These are phyloP conservation scores for Capsicum rhomboideum DNA, from an alignment of 257 asterid genomes.

Conservation along the genomic window DNA sequence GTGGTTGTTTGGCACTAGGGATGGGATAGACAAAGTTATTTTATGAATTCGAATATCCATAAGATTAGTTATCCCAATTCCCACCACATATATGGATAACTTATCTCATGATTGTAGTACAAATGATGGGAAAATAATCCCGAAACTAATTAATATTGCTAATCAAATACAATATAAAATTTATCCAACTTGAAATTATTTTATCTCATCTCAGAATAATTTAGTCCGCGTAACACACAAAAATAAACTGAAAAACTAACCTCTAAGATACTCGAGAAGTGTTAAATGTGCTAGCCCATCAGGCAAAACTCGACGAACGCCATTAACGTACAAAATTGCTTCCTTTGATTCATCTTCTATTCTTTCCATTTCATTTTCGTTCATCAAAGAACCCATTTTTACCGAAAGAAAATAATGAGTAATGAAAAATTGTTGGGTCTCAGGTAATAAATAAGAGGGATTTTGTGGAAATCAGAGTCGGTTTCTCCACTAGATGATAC, in stretches of 20 bases:
- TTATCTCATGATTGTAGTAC: too few relatives aligned
- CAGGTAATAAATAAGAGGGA: background rate
- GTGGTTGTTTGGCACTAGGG: too few relatives aligned
- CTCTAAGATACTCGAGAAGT: slow-evolving; percentile 93
- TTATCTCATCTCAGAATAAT: too few relatives aligned
- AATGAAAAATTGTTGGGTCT: background rate
- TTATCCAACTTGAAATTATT: too few relatives aligned
- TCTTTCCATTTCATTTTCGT: slow-evolving; percentile 10
- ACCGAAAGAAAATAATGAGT: background rate
- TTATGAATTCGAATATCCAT: too few relatives aligned
- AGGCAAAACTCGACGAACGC: slow-evolving; percentile 76
- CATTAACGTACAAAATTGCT: slow-evolving; percentile 75
- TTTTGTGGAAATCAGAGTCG: background rate
- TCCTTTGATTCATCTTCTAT: slow-evolving; percentile 34
- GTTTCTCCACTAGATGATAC: background rate
- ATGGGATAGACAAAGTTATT: too few relatives aligned
- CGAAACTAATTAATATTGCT: too few relatives aligned
- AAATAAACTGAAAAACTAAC: slow-evolving; percentile 16
- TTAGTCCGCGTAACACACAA: too few relatives aligned
- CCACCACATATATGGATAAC: too few relatives aligned
- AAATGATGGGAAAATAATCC: too few relatives aligned
- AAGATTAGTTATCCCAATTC: too few relatives aligned
- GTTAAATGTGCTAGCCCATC: slow-evolving; percentile 87
- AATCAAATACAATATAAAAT: too few relatives aligned
- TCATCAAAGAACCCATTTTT: slow-evolving; percentile 59